Evolutionary conservation across 768 basidiomycete species (phyloP).

Genomic region (Pleurotus cornucopiae): DNA sequence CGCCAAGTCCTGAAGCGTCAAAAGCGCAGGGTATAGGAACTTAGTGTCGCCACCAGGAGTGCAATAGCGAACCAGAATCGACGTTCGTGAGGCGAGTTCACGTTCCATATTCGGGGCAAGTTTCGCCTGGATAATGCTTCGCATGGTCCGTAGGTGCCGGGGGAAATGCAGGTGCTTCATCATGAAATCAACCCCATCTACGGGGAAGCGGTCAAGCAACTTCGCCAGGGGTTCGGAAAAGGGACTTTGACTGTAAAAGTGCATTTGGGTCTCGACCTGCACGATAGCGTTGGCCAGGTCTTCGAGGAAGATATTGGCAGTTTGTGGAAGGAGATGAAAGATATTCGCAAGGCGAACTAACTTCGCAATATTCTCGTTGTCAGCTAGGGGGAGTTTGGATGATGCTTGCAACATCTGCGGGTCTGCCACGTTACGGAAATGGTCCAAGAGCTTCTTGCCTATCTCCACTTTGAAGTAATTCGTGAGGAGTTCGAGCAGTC

Average conservation of each 20-base stretch:
- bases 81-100: constrained; percentile 61
- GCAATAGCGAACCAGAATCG: constrained; percentile 46
- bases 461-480: constrained; percentile 99
- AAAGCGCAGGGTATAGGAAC: constrained; percentile 64
- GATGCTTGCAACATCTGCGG: constrained; percentile 80
- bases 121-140: constrained; percentile 76
- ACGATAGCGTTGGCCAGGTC: constrained; percentile 85
- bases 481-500: constrained; percentile 88
- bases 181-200: constrained; percentile 83
- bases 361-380: constrained; percentile 89
- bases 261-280: constrained; percentile 87
- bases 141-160: constrained; percentile 75
- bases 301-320: constrained; percentile 89
- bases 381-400: constrained; percentile 72
- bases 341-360: constrained; percentile 95
- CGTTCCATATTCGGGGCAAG: constrained; percentile 73
- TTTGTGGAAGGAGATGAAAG: constrained; percentile 91
- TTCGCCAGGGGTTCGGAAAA: constrained; percentile 91
- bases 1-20: constrained; percentile 74
- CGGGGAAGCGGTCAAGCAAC: constrained; percentile 88
- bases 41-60: constrained; percentile 45
- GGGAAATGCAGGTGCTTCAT: constrained; percentile 73
- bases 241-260: constrained; percentile 84
- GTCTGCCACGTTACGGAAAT: constrained; percentile 90
- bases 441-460: constrained; percentile 93